Evolutionary conservation across 2,329 filamentous ascomycete species (phyloP).

Genomic region (Tolypocladium nubicola): DNA sequence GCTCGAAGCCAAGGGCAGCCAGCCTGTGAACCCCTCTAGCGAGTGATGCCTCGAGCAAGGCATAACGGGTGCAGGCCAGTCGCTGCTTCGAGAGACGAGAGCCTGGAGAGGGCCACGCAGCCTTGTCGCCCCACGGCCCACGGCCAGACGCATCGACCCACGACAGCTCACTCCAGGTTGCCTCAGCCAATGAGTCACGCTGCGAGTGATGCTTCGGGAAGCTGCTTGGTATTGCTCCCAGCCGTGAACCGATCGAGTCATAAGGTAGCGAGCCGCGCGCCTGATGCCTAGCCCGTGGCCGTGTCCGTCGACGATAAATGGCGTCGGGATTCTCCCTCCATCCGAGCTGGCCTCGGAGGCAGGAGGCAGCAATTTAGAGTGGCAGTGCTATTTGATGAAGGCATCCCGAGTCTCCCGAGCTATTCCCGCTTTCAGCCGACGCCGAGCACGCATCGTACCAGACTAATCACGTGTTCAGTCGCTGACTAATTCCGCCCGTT

Average conservation of each 20-base stretch:
- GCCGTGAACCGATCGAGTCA: neutral
- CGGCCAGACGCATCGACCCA: neutral
- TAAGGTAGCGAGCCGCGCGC: neutral
- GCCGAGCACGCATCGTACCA: neutral
- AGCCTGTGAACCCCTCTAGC: neutral
- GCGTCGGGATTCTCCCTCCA: neutral
- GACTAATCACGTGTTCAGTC: constrained; percentile 14
- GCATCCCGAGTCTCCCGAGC: neutral
- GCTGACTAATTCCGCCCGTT: constrained; percentile 17
- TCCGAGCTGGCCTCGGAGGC: constrained; percentile 1
- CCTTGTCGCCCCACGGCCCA: constrained; percentile 1
- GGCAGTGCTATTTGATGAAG: neutral
- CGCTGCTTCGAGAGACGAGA: neutral
- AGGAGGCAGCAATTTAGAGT: neutral
- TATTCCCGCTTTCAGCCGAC: neutral
- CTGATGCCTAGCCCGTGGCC: neutral
- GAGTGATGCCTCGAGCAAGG: neutral
- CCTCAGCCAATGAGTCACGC: constrained; percentile 1
- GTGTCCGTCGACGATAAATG: neutral
- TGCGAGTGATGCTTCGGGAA: neutral
- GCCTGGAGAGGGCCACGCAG: neutral
- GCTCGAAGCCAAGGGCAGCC: neutral
- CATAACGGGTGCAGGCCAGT: neutral
- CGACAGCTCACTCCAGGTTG: neutral
- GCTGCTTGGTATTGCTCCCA: neutral